Base-by-base conservation (phyloP, 2,329 filamentous ascomycete genomes). In the Pochonia chlamydosporia region DNA sequence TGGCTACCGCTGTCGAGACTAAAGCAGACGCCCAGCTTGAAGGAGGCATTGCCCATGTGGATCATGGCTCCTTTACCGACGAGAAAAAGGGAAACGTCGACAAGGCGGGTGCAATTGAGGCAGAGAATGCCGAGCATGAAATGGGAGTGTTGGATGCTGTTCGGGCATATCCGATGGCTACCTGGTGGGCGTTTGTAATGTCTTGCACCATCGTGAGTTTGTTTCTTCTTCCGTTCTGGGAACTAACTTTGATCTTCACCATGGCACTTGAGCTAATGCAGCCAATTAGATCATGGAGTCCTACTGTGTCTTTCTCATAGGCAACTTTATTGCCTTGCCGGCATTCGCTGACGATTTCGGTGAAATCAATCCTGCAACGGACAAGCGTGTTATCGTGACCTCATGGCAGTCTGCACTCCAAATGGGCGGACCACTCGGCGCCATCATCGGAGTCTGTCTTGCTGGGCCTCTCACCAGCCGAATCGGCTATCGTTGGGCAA, bases 251-350 rank as follows among this genome's bases (percentile, higher is more conserved):
- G 9, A 18, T 33, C 44, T 8, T 11, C 9, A 13, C 23, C 23
- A 16, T 7, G 16, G 39, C 13, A 7, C 6, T 18, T 24, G 24
- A 11, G 20, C 31, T 24, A 24, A 21, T 40, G 6, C 3, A 35
- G 8, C 5, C n/a, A 7, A n/a, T 2, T 14, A 74, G 71, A 68
- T 75, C 48, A 75, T 75, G 72, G 72, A 75, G 51, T 69, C 71
- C 1, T 75, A 72, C 60, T 68, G 71, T 50, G 70, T 75, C 61
- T 74, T 74, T 55, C 57, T 75, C 16, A 72, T 69, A 30, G 67
- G 67, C 24, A 72, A 71, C 54, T 74, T 74, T 39, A 64, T 75
- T 49, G 72, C 71, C 3, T 63, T 71, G 1, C 40, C 48, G 5
- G 58, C 58, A 1, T 75, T 75, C 47, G 58, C 65, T 24, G 26